phyloP scores from a whole-genome alignment of 2,329 filamentous ascomycete genomes.

The Fusarium compactum region DNA sequence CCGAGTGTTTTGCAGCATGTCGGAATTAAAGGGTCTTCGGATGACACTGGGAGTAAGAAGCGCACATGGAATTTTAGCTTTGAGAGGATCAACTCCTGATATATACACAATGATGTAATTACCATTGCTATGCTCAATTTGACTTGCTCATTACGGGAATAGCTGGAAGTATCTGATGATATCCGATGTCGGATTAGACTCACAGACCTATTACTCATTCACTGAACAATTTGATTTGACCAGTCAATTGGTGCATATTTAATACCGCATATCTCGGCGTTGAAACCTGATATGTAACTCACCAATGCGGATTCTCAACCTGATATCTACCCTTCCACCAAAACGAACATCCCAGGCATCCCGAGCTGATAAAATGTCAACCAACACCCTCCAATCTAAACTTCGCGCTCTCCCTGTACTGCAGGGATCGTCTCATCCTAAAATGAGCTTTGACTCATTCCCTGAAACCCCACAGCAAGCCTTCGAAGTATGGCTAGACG shows the following conservation, averaged over 20 bases:
- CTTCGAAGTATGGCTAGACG: slow-evolving; percentile 4
- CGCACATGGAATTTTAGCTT: slow-evolving; percentile 52
- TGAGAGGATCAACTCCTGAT: slow-evolving; percentile 19
- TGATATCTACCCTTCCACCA: neutral
- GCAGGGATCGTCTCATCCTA: neutral
- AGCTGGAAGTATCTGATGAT: neutral
- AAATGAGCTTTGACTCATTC: neutral
- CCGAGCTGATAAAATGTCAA: neutral
- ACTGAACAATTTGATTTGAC: neutral
- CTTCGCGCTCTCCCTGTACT: slow-evolving; percentile 6
- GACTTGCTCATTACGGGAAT: neutral
- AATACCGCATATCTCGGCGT: neutral
- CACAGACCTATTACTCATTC: neutral
- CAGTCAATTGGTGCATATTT: neutral
- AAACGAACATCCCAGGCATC: neutral
- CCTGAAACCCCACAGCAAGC: slow-evolving; percentile 10
- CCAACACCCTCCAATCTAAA: neutral
- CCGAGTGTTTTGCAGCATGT: slow-evolving; percentile 52
- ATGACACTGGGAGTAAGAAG: slow-evolving; percentile 38
- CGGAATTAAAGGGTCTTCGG: slow-evolving; percentile 48
- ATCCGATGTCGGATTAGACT: neutral
- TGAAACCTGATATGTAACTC: neutral
- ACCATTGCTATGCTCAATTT: neutral
- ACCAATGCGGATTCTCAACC: neutral
- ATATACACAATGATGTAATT: neutral